Percentiles rank a stretch among this genome's conserved stretches.
Conservation (phyloP, 1,284 basidiomycete species). For the Irpex lacteus region DNA sequence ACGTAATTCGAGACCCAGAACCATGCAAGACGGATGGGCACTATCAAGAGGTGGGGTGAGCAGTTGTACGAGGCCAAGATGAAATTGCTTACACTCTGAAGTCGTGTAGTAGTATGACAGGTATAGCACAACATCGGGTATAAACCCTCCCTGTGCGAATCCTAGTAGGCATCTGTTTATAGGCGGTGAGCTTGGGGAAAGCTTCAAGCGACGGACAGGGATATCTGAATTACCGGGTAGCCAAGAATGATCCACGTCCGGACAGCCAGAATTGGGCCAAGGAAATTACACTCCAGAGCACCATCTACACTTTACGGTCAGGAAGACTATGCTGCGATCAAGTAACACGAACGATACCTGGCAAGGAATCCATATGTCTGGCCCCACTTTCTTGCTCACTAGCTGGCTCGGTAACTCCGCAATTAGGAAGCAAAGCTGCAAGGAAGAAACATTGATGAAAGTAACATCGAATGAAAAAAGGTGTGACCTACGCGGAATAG, state of each 20-base stretch:
- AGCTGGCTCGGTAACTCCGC: constrained; percentile 72
- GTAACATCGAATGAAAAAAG: not conserved
- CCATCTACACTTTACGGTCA: constrained; percentile 35
- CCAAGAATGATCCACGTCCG: constrained; percentile 53
- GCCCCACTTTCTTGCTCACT: constrained; percentile 67
- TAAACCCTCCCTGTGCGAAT: constrained; percentile 61
- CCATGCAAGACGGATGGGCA: constrained; percentile 62
- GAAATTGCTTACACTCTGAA: constrained; percentile 35
- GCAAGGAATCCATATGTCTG: constrained; percentile 72
- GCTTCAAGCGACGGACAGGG: constrained; percentile 11
- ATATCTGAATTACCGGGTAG: constrained; percentile 22
- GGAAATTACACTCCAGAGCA: constrained; percentile 55
- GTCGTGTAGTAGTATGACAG: constrained; percentile 72
- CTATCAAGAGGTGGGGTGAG: not conserved
- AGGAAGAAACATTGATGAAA: not conserved
- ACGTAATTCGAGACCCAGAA: constrained; percentile 68
- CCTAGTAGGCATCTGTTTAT: constrained; percentile 31
- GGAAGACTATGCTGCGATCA: not conserved
- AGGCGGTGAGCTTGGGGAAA: constrained; percentile 30
- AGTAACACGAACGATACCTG: constrained; percentile 38
- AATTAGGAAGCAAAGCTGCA: constrained; percentile 51
- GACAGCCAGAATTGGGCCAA: constrained; percentile 61
- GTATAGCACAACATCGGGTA: constrained; percentile 65
- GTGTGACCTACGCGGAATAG: constrained; percentile 18
- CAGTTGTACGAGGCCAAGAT: not conserved